phyloP scores from a whole-genome alignment of 163 green algal species.

The Prototheca stagnorum region DNA sequence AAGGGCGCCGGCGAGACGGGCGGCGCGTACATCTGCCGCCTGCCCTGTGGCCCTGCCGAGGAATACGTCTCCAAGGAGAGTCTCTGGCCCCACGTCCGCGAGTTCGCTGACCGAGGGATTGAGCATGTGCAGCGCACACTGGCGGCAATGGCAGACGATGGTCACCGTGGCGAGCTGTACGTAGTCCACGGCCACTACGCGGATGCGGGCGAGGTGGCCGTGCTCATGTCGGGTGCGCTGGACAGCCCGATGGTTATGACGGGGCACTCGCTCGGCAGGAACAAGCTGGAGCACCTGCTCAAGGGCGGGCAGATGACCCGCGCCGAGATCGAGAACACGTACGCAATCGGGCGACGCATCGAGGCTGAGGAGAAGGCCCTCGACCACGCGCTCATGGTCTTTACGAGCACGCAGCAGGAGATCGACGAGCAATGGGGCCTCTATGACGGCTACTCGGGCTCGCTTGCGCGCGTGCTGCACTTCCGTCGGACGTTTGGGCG shows the following conservation, averaged over 20 bases:
- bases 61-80: slow-evolving; percentile 77
- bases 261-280: slow-evolving; percentile 77
- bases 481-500: slow-evolving; percentile 41
- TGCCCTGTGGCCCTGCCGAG: slow-evolving; percentile 55
- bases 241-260: slow-evolving; percentile 77
- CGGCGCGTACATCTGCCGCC: slow-evolving; percentile 79
- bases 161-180: slow-evolving; percentile 63
- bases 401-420: slow-evolving; percentile 84
- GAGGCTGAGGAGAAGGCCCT: slow-evolving; percentile 84
- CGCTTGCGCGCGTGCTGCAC: slow-evolving; percentile 41
- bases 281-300: slow-evolving; percentile 91
- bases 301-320: slow-evolving; percentile 41
- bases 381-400: slow-evolving; percentile 65
- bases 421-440: slow-evolving; percentile 79
- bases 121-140: slow-evolving; percentile 50
- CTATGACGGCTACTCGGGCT: slow-evolving; percentile 45
- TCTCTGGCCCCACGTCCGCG: slow-evolving; percentile 81
- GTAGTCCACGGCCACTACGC: slow-evolving; percentile 90
- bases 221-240: slow-evolving; percentile 56
- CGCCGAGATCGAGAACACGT: slow-evolving; percentile 70
- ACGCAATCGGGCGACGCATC: slow-evolving; percentile 78
- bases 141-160: slow-evolving; percentile 31
- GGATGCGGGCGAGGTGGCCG: slow-evolving; percentile 72
- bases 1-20: slow-evolving; percentile 21
- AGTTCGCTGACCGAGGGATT: slow-evolving; percentile 82